These are phyloP conservation scores for Tolypocladium cylindrosporum DNA, from an alignment of 2,329 filamentous ascomycete genomes.

Conservation along the genomic window DNA sequence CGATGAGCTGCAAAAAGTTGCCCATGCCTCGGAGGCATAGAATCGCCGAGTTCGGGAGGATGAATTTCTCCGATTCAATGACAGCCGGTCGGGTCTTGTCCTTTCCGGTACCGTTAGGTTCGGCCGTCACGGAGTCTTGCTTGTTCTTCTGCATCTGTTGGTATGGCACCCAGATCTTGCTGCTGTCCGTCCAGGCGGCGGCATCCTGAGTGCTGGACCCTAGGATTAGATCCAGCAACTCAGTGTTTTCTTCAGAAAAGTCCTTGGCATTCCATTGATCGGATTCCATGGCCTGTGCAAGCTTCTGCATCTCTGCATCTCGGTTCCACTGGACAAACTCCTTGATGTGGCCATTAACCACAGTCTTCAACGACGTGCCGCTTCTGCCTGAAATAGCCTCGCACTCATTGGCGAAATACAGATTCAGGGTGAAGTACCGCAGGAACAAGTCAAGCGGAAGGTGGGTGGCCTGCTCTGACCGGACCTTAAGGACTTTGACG, in stretches of 20 bases:
- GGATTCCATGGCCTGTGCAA: slow-evolving; percentile 68
- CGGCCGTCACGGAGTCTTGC: slow-evolving; percentile 21
- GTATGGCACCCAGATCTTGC: slow-evolving; percentile 46
- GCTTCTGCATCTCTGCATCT: slow-evolving; percentile 61
- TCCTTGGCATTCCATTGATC: slow-evolving; percentile 75
- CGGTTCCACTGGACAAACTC: slow-evolving; percentile 66
- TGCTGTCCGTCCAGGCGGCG: slow-evolving; percentile 52
- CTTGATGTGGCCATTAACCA: slow-evolving; percentile 73
- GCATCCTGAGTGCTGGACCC: slow-evolving; percentile 63
- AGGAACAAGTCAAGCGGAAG: slow-evolving; percentile 62
- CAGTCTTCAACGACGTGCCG: slow-evolving; percentile 63
- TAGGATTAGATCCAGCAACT: slow-evolving; percentile 54
- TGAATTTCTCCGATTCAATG: slow-evolving; percentile 77
- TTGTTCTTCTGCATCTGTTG: slow-evolving; percentile 25
- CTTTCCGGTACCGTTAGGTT: slow-evolving; percentile 43
- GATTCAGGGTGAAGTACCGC: slow-evolving; percentile 72
- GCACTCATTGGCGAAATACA: slow-evolving; percentile 78
- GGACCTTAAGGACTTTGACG: slow-evolving; percentile 65
- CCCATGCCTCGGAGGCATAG: slow-evolving; percentile 74
- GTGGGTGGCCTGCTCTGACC: slow-evolving; percentile 61
- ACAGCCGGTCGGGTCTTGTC: slow-evolving; percentile 60
- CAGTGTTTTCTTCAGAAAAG: slow-evolving; percentile 53
- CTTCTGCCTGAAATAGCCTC: slow-evolving; percentile 75
- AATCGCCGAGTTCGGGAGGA: slow-evolving; percentile 75
- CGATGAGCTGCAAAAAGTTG: slow-evolving; percentile 71